phyloP scores from a whole-genome alignment of 352 stramenopile species.

The Pythium brassicae region DNA sequence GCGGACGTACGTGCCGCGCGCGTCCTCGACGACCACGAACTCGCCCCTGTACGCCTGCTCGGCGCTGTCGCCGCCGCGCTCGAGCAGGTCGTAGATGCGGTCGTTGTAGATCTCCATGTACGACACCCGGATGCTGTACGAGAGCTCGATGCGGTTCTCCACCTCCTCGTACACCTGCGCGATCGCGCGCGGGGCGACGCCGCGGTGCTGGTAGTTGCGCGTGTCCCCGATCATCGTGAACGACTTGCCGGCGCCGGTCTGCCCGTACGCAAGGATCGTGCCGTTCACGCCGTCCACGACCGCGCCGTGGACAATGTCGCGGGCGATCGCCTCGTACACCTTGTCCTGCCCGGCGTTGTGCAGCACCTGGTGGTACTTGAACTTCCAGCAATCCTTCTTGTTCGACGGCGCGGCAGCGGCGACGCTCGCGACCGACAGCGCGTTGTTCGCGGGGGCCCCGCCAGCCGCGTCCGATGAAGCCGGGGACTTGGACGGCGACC shows the following conservation, averaged over 20 bases:
- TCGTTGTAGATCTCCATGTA: conserved; percentile 98
- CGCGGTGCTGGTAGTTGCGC: conserved; percentile 88
- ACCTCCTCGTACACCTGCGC: conserved; percentile 89
- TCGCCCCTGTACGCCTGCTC: conserved; percentile 29
- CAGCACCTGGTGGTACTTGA: conserved; percentile 92
- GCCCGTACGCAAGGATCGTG: conserved; percentile 86
- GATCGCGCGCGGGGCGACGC: conserved; percentile 84
- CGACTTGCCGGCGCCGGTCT: conserved; percentile 87
- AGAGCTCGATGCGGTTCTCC: conserved; percentile 85
- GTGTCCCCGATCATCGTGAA: conserved; percentile 93
- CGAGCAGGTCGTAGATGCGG: conserved; percentile 90
- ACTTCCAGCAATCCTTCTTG: conserved; percentile 81
- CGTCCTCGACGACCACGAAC: conserved; percentile 84
- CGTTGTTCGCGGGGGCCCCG: not conserved
- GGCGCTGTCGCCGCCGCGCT: conserved; percentile 18
- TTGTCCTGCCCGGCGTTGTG: conserved; percentile 90
- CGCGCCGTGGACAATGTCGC: conserved; percentile 84
- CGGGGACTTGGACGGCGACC: conserved; percentile 23
- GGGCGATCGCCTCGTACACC: conserved; percentile 87
- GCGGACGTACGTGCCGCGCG: conserved; percentile 76
- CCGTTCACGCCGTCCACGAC: conserved; percentile 88
- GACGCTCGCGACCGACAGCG: conserved; percentile 7
- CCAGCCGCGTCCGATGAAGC: conserved; percentile 14
- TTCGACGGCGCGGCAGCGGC: conserved; percentile 45
- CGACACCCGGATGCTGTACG: conserved; percentile 83